Conservation (phyloP, 2,329 filamentous ascomycete species). For the Aureobasidium uvarum region DNA sequence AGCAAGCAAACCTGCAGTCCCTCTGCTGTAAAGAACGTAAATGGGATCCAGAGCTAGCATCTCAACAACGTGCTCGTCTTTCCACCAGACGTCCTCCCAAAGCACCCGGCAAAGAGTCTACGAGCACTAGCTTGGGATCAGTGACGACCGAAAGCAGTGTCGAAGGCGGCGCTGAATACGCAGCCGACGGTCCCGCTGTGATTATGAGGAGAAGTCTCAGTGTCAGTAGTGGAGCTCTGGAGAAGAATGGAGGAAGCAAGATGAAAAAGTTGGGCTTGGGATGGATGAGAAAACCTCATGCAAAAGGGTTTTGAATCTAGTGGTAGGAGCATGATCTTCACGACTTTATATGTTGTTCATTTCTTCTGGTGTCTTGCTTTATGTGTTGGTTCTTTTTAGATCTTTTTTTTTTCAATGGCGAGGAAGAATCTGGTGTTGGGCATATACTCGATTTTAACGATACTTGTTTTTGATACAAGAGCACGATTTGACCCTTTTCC, state of each 20-base stretch:
- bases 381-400: not conserved
- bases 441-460: not conserved
- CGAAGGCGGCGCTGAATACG: not conserved
- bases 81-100: slow-evolving; percentile 2
- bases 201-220: slow-evolving; percentile 1
- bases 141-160: not conserved
- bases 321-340: not conserved
- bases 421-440: not conserved
- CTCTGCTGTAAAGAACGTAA: slow-evolving; percentile 12
- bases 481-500: no score
- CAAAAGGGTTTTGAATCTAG: not conserved
- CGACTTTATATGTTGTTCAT: not conserved
- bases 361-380: not conserved
- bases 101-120: not conserved
- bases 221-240: not conserved
- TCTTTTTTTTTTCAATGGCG: no score
- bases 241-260: not conserved
- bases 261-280: slow-evolving; percentile 20
- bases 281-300: slow-evolving; percentile 23
- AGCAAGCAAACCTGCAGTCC: not conserved
- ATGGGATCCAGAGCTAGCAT: slow-evolving; percentile 14
- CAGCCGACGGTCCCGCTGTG: not conserved
- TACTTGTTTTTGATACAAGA: no score
- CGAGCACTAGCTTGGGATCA: not conserved
- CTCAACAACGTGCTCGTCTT: not conserved